Evolutionary conservation across 495 filamentous ascomycete species (phyloP), one percentile per base, ranked within the genome.

Genomic region (Lentithecium fluviatile): DNA sequence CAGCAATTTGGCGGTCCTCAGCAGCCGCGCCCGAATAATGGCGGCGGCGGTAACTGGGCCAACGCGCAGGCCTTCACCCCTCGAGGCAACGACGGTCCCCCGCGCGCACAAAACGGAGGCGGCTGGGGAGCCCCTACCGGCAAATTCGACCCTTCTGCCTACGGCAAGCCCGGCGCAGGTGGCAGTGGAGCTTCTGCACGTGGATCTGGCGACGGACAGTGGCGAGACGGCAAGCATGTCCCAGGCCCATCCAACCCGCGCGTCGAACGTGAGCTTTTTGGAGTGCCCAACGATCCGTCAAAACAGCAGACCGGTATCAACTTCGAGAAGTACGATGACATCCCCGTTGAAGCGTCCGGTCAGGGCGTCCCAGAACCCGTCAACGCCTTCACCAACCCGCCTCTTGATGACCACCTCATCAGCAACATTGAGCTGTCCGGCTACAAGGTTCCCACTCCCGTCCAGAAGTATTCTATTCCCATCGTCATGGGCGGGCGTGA

Each of bases 311-410:
- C 89, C 19, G 94, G 94, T 71, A 97, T 98, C 85, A 98, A 98
- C 81, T 98, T 98, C 71, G 85, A 96, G 78, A 98, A 98, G 79
- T 98, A 98, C 76, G 94, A 98, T 70, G 94, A 98, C 71, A 98
- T 98, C 68, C 94, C 94, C 34, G 95, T 98, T 57, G 94, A 96
- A 73, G 93, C 95, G 42, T 96, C 94, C 58, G 94, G 94, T 45
- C 88, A 90, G 45, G 86, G 95, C 72, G 90, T 96, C 45, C 95
- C 94, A 43, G 95, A 97, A 67, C 90, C 95, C 40, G 88, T 95
- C 58, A 85, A 85, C 66, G 79, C 81, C 45, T 98, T 98, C 82
- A 90, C 84, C 71, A 92, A 93, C 81, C 94, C 94, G 49, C 94
- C 94, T 60, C 79, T 98, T 52, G 94, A 98, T 71, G 85, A 91